phyloP scores from a whole-genome alignment of 1,284 basidiomycete species.

The Hemileia vastatrix region DNA sequence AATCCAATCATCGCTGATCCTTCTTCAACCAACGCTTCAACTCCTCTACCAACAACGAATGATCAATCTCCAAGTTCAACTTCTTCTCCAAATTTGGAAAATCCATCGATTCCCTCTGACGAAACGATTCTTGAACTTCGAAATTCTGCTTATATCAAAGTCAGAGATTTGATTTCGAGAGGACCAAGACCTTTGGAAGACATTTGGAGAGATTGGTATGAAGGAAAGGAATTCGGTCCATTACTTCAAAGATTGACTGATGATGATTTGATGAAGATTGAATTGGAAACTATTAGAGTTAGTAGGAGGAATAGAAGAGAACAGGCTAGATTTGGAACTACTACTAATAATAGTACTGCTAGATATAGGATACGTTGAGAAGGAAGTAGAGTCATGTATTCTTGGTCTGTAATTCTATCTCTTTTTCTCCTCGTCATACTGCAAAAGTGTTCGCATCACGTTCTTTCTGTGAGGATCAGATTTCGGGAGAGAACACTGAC shows the following conservation, averaged over 20 bases:
- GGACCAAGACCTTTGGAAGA: slow-evolving; percentile 37
- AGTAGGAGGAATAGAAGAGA: slow-evolving; percentile 20
- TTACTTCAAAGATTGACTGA: slow-evolving; percentile 36
- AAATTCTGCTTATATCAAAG: slow-evolving; percentile 24
- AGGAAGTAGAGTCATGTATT: too few relatives aligned
- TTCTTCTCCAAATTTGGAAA: neutral
- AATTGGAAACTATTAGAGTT: slow-evolving; percentile 34
- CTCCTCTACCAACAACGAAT: slow-evolving; percentile 10
- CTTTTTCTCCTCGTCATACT: too few relatives aligned
- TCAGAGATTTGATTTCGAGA: slow-evolving; percentile 32
- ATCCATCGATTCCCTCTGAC: slow-evolving; percentile 22
- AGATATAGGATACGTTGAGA: too few relatives aligned
- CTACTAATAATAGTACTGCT: too few relatives aligned
- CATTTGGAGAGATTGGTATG: slow-evolving; percentile 39
- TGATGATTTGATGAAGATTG: slow-evolving; percentile 37
- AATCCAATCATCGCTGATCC: neutral
- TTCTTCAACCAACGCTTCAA: neutral
- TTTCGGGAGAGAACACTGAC: too few relatives aligned
- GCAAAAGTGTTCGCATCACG: too few relatives aligned
- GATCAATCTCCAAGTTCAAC: neutral
- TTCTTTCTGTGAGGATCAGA: too few relatives aligned
- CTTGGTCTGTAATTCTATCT: too few relatives aligned
- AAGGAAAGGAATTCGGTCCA: slow-evolving; percentile 38
- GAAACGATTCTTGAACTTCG: slow-evolving; percentile 17
- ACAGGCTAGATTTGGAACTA: neutral